Evolutionary conservation across 2,329 filamentous ascomycete species (phyloP), one percentile per base, ranked within the genome.

Genomic region (Pseudohalonectria lignicola): DNA sequence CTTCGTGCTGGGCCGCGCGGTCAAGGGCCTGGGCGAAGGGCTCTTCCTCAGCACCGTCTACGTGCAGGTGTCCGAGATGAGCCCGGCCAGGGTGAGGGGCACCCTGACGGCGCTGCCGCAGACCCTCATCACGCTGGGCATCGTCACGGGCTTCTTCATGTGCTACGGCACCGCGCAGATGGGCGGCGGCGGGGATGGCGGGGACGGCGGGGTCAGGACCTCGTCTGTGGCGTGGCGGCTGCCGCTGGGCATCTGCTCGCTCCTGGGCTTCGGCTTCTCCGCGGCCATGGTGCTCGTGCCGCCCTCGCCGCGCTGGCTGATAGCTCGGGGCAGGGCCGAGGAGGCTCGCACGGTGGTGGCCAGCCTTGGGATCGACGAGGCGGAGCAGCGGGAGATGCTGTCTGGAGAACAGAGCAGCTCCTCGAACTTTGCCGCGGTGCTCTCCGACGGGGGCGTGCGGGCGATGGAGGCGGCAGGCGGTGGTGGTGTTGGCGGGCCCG

Each of bases 41-140:
- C 48, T 79, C 1, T 76, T 67, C 40, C 47, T 79, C 9, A 67
- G 69, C 11, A 71, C 63, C 3, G 63, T 74, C 4, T 60, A 54
- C 34, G 63, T 65, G 4, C 69, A 78, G 44, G 67, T 78, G 7
- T 73, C 71, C 16, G 76, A 80, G 47, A 76, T 79, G 28, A 67
- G 72, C 0, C 74, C 75, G 0, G 59, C 66, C 0, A 56, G 59
- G 1, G 52, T 61, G 12, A 60, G 75, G 18, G 74, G 73, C 2
- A 55, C 63, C 4, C 54, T 79, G 41, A 66, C 69, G 0, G 67
- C 72, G 0, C 50, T 67, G 1, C 68, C 71, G 1, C 73, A 78
- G 44, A 57, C 77, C n/a, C 43, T 67, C 2, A 70, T 67, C 25
- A 66, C 66, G 0, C 38, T 63, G 2, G 74, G 72, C 0, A 49